phyloP scores from a whole-genome alignment of 257 asterid genomes.

The Nicotiana obtusifolia region DNA sequence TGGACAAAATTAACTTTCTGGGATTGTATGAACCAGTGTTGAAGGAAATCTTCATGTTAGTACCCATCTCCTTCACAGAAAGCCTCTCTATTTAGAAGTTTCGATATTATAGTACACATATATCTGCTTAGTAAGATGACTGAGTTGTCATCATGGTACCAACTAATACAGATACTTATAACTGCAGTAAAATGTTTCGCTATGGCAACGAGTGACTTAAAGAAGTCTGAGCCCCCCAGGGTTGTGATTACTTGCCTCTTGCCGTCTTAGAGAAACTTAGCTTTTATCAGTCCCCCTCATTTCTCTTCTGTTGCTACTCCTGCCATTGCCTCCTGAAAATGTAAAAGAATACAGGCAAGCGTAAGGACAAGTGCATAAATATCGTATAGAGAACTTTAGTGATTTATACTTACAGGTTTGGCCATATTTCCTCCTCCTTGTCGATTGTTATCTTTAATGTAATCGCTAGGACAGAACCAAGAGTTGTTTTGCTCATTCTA shows the following conservation, averaged over 20 bases:
- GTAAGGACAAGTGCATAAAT: background rate
- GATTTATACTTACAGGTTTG: background rate
- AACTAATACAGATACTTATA: background rate
- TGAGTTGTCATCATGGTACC: background rate
- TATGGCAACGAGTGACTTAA: background rate
- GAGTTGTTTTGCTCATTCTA: background rate
- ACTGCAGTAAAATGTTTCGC: background rate
- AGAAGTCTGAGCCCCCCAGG: background rate
- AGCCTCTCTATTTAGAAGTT: background rate
- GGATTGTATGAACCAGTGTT: background rate
- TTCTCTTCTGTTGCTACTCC: background rate
- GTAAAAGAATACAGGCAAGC: background rate
- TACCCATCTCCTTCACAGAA: background rate
- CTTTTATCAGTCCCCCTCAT: background rate
- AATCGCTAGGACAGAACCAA: background rate
- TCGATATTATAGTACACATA: no score
- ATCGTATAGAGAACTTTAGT: background rate
- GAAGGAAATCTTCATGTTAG: background rate
- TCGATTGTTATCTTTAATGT: background rate
- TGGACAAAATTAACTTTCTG: background rate
- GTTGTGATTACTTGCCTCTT: background rate
- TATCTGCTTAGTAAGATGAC: background rate
- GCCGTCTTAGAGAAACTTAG: background rate
- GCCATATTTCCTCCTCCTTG: background rate
- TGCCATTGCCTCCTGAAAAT: background rate